Evolutionary conservation across 306 rosid genomes (phyloP), one percentile per base, ranked within the genome.

Genomic region (Prunus salicina): DNA sequence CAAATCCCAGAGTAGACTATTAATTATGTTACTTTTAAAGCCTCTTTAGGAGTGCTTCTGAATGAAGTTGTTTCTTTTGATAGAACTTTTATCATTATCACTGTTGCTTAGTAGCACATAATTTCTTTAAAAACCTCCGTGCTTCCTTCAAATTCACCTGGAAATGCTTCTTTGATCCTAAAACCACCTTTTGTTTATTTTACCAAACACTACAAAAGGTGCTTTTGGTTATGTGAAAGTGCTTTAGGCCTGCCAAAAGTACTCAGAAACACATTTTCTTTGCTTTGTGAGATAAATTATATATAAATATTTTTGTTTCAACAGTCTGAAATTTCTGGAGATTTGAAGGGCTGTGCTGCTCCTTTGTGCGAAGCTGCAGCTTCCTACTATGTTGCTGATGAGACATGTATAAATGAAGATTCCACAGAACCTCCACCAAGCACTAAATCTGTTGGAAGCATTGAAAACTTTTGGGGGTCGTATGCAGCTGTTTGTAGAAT

Each of bases 381-480:
- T 56, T 71, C 78, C 18, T 50, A 45, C 66, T 63, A 49, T 72
- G 67, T 73, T 70, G 76, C 86, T 2, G 87, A 80, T 27, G 78
- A 51, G 57, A 22, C 79, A 38, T 79, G 74, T 76, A 76, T 28
- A 52, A 73, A 56, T 72, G 79, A 74, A 63, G 82, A 81, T 78
- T 80, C 80, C 27, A 70, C 65, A 61, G 52, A 77, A 24, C 80
- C 88, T 73, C 74, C 78, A 32, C 27, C 47, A 61, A 76, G 30
- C 69, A 41, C 61, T 71, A 92, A 90, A 79, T 81, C 91, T 51
- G 89, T 89, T 83, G 96, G 99, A 81, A 88, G 88, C 79, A 70
- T 90, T 73, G 93, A 92, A 71, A 91, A 87, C 71, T 95, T 90
- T 84, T 81, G 89, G 90, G 85, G 88, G 77, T 87, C 91, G 22